phyloP scores from a whole-genome alignment of 2,329 filamentous ascomycete genomes.

The Ophiostoma quercus region DNA sequence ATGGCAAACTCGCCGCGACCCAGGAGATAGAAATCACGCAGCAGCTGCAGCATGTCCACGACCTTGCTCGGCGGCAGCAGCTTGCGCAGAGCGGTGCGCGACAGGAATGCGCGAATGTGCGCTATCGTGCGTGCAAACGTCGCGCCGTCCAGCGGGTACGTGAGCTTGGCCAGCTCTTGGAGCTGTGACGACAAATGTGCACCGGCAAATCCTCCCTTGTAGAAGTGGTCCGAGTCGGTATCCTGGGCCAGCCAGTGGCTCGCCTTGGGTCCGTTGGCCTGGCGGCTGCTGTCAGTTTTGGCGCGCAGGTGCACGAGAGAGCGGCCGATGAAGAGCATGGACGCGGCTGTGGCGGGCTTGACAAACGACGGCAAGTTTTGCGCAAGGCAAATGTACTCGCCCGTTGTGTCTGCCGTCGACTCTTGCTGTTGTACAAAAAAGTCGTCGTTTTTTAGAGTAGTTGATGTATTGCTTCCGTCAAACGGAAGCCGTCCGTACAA shows the following conservation, averaged over 20 bases:
- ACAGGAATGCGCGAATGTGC: constrained; percentile 73
- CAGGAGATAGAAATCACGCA: constrained; percentile 83
- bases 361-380: constrained; percentile 75
- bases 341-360: constrained; percentile 64
- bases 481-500: constrained; percentile 75
- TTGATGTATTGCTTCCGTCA: background rate
- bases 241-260: constrained; percentile 22
- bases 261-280: constrained; percentile 19
- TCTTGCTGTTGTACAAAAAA: constrained; percentile 68
- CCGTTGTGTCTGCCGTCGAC: constrained; percentile 36
- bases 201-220: constrained; percentile 35
- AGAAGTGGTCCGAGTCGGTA: constrained; percentile 37
- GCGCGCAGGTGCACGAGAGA: constrained; percentile 72
- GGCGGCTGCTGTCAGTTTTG: constrained; percentile 18
- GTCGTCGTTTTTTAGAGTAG: constrained; percentile 50
- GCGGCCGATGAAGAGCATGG: constrained; percentile 85
- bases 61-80: constrained; percentile 74
- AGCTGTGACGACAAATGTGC: constrained; percentile 59
- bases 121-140: constrained; percentile 67
- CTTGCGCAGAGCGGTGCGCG: constrained; percentile 75
- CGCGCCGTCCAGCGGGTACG: constrained; percentile 67
- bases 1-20: constrained; percentile 88
- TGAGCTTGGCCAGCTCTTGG: constrained; percentile 60
- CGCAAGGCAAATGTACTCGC: constrained; percentile 52
- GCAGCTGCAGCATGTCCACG: constrained; percentile 66